Percentiles rank a stretch among this genome's conserved stretches.
Conservation (phyloP, 2,329 filamentous ascomycete genomes). For the Mycocentrospora acerina region DNA sequence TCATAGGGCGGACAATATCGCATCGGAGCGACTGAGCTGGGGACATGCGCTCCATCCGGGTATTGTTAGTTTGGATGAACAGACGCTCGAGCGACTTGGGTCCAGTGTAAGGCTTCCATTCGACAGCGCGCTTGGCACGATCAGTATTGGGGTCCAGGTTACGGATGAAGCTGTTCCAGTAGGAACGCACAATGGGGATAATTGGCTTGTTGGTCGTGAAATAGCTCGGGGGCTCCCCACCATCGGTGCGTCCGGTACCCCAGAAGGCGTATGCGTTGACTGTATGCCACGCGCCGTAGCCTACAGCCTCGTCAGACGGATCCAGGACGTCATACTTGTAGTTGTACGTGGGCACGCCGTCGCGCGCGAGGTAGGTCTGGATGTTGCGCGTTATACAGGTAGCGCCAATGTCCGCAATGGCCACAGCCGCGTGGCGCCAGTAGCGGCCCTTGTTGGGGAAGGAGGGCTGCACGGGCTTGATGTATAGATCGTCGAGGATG, state of each 20-base stretch:
- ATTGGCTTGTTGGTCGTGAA: constrained; percentile 57
- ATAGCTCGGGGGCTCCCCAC: constrained; percentile 58
- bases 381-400: constrained; percentile 64
- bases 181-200: constrained; percentile 64
- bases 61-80: constrained; percentile 43
- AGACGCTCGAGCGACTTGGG: constrained; percentile 27
- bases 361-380: constrained; percentile 44
- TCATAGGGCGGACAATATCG: constrained; percentile 12
- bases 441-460: constrained; percentile 56
- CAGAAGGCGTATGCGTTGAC: constrained; percentile 68
- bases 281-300: constrained; percentile 67
- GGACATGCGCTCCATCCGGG: constrained; percentile 43
- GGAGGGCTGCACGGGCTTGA: constrained; percentile 42
- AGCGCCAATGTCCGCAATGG: constrained; percentile 67
- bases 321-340: constrained; percentile 72
- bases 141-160: constrained; percentile 65
- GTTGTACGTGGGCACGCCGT: constrained; percentile 58
- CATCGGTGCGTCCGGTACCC: constrained; percentile 59
- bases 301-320: constrained; percentile 51
- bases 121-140: constrained; percentile 49
- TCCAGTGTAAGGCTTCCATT: constrained; percentile 53
- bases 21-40: constrained; percentile 10
- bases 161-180: constrained; percentile 74
- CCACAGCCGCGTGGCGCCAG: constrained; percentile 60
- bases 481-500: constrained; percentile 58